Percentiles rank a stretch among this genome's conserved stretches.
Conservation (phyloP, 257 asterid species). For the Verbena officinalis region DNA sequence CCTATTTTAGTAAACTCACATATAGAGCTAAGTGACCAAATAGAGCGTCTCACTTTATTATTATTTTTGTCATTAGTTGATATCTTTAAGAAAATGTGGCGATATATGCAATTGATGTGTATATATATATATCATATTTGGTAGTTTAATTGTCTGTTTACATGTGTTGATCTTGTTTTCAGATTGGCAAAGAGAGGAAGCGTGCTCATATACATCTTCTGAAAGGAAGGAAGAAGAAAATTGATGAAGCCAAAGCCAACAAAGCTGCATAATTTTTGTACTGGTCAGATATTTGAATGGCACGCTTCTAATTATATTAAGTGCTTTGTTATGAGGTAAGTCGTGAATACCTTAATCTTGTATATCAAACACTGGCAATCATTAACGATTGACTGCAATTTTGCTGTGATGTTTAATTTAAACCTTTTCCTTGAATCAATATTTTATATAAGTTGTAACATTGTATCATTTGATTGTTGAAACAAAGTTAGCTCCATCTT, state of each 20-base stretch:
- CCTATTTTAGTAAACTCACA: too few species aligned
- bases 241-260: conserved; percentile 59
- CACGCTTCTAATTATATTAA: not conserved
- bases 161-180: conserved; percentile 28
- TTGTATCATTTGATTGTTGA: not conserved
- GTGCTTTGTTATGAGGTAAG: not conserved
- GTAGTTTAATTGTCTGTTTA: not conserved
- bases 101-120: too few species aligned
- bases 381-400: conserved; percentile 21
- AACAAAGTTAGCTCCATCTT: too few species aligned
- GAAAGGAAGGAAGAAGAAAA: conserved; percentile 49
- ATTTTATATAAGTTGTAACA: not conserved
- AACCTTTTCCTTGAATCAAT: not conserved
- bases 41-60: too few species aligned
- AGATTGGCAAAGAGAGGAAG: conserved; percentile 59
- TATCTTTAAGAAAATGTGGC: too few species aligned
- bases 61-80: too few species aligned
- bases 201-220: conserved; percentile 34
- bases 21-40: too few species aligned
- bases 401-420: conserved; percentile 13
- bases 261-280: conserved; percentile 24
- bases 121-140: too few species aligned
- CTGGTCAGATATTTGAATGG: not conserved
- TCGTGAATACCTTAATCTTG: not conserved
- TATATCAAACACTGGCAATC: conserved; percentile 23